These are phyloP conservation scores for Atalantia buxifolia DNA, from an alignment of 345 rosid genomes.

Conservation along the genomic window DNA sequence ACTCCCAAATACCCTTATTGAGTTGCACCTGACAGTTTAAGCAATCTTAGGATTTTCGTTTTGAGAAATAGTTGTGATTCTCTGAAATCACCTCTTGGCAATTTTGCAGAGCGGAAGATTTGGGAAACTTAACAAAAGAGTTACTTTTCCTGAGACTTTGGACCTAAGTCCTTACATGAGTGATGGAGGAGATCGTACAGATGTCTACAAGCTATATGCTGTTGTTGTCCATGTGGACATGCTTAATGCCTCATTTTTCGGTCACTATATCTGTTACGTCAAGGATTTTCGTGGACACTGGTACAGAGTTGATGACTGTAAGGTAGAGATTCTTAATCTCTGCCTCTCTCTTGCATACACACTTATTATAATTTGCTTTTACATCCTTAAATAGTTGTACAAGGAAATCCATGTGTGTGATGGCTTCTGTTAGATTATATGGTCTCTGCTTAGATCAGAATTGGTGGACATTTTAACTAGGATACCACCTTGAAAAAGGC, in stretches of 20 bases:
- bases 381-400: neutral
- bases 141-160: conserved; percentile 77
- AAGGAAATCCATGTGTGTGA: neutral
- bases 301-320: conserved; percentile 83
- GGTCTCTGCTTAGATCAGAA: neutral
- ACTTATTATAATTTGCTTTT: neutral
- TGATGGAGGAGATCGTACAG: conserved; percentile 63
- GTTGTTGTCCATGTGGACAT: conserved; percentile 96
- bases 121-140: conserved; percentile 95
- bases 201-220: conserved; percentile 80
- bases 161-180: conserved; percentile 87
- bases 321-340: conserved; percentile 45
- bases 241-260: conserved; percentile 96
- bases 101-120: conserved; percentile 86
- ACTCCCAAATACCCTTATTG: neutral
- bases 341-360: neutral
- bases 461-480: neutral
- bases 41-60: neutral
- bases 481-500: neutral
- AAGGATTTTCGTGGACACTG: conserved; percentile 83
- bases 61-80: neutral
- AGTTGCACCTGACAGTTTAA: neutral
- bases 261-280: conserved; percentile 89
- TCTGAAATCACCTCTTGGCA: conserved; percentile 13
- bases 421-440: neutral